A percentile compares a stretch with the other conserved stretches of the same genome.
These are phyloP conservation scores for Daedaleopsis nitida DNA, from an alignment of 768 basidiomycete species.

Conservation along the genomic window DNA sequence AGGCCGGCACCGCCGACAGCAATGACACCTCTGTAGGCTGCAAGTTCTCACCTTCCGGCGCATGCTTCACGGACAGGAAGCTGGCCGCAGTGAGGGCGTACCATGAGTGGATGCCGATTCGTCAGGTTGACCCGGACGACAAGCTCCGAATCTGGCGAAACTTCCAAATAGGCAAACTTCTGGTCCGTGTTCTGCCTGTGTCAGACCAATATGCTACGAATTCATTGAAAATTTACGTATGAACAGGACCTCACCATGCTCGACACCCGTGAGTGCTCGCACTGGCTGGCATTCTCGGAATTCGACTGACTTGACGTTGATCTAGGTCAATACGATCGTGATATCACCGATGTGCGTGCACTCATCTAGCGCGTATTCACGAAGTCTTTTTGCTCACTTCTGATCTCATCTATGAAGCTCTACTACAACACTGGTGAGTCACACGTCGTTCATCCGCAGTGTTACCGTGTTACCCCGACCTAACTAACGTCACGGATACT, in stretches of 20 bases:
- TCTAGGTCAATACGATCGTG: slow-evolving; percentile 49
- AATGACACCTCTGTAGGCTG: slow-evolving; percentile 56
- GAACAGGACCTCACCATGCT: slow-evolving; percentile 60
- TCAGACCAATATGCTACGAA: not conserved
- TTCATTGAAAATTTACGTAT: not conserved
- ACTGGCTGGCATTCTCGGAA: too few species aligned
- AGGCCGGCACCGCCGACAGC: slow-evolving; percentile 54
- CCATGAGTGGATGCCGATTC: slow-evolving; percentile 65
- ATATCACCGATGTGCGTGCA: slow-evolving; percentile 53
- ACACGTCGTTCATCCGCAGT: slow-evolving; percentile 14
- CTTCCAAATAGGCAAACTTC: slow-evolving; percentile 62
- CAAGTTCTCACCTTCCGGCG: slow-evolving; percentile 51
- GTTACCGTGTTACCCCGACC: not conserved
- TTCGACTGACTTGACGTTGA: too few species aligned
- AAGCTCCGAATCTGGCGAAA: slow-evolving; percentile 63
- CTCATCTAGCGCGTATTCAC: not conserved
- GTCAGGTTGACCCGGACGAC: slow-evolving; percentile 56
- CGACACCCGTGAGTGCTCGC: slow-evolving; percentile 44
- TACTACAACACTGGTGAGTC: slow-evolving; percentile 53
- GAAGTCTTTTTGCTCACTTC: not conserved
- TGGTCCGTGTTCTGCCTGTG: slow-evolving; percentile 27
- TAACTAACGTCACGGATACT: not conserved
- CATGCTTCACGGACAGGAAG: slow-evolving; percentile 62
- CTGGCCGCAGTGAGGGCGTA: slow-evolving; percentile 59
- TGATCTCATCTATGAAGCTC: slow-evolving; percentile 34